Percentiles rank a stretch among this genome's conserved stretches.
These are phyloP conservation scores for Apiotrichum gracile DNA, from an alignment of 1,284 basidiomycete species.

Conservation along the genomic window DNA sequence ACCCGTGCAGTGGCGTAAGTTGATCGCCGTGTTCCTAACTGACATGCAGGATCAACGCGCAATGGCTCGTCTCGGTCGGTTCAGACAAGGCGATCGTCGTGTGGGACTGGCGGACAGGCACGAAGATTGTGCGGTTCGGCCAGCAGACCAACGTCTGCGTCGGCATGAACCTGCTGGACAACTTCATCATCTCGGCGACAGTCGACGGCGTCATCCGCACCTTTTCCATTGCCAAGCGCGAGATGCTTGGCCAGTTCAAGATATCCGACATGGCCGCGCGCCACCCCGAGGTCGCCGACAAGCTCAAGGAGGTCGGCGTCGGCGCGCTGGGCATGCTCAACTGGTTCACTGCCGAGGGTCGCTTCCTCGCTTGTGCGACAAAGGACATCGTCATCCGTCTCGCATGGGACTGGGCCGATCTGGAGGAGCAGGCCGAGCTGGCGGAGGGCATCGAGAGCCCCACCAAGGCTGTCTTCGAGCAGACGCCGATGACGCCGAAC, in stretches of 20 bases:
- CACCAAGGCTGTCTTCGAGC: neutral
- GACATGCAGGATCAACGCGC: conserved; percentile 70
- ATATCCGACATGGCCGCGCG: conserved; percentile 68
- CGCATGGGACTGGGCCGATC: conserved; percentile 67
- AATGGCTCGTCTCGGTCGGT: conserved; percentile 80
- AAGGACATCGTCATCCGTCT: conserved; percentile 80
- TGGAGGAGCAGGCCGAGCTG: conserved; percentile 11
- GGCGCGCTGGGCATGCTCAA: conserved; percentile 42
- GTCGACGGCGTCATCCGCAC: conserved; percentile 86
- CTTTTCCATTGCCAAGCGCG: conserved; percentile 78
- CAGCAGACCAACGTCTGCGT: conserved; percentile 90
- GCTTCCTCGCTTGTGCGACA: conserved; percentile 84
- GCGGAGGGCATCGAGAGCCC: conserved; percentile 2
- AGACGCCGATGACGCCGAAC: neutral
- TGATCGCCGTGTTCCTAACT: conserved; percentile 17
- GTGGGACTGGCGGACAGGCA: conserved; percentile 62
- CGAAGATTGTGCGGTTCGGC: conserved; percentile 81
- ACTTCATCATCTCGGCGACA: conserved; percentile 74
- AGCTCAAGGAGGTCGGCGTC: conserved; percentile 66
- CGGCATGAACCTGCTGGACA: conserved; percentile 72
- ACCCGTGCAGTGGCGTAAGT: conserved; percentile 37
- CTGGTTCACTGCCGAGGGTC: conserved; percentile 85
- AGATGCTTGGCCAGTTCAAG: conserved; percentile 88
- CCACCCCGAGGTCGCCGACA: conserved; percentile 53
- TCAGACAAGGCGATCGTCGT: conserved; percentile 84